Percentiles rank a stretch among this genome's conserved stretches.
Evolutionary conservation across 2,329 filamentous ascomycete genomes (phyloP).

Genomic region (Hymenoscyphus salicellus): DNA sequence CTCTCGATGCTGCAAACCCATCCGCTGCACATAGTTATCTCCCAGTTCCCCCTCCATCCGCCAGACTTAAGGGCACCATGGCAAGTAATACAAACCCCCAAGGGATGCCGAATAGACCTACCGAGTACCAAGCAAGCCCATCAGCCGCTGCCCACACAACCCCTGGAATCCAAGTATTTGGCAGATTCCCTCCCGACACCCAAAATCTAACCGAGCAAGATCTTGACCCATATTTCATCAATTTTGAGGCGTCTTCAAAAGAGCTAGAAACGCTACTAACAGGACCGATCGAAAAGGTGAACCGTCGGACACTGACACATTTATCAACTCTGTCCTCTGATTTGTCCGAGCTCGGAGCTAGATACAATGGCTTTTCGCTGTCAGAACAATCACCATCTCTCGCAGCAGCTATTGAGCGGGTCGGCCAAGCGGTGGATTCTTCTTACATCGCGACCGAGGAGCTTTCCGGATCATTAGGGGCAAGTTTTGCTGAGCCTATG

Average conservation of each 20-base stretch:
- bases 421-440: constrained; percentile 90
- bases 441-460: constrained; percentile 97
- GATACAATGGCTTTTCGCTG: constrained; percentile 93
- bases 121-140: constrained; percentile 46
- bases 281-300: constrained; percentile 95
- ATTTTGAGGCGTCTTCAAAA: constrained; percentile 87
- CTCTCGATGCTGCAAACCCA: constrained; percentile 89
- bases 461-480: constrained; percentile 79
- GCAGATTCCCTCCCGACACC: constrained; percentile 77
- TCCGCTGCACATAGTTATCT: constrained; percentile 82
- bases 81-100: constrained; percentile 42
- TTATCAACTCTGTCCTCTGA: constrained; percentile 80
- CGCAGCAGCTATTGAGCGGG: constrained; percentile 86
- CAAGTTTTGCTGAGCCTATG: constrained; percentile 96
- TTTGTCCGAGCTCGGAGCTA: constrained; percentile 87
- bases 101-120: constrained; percentile 54
- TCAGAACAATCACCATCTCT: constrained; percentile 88
- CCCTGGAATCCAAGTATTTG: constrained; percentile 62
- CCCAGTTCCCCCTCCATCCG: constrained; percentile 78
- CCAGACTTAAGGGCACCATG: constrained; percentile 67
- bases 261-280: constrained; percentile 85
- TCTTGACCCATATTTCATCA: constrained; percentile 91
- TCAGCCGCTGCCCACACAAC: constrained; percentile 55
- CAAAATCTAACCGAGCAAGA: constrained; percentile 80
- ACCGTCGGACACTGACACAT: constrained; percentile 82